A percentile compares a stretch with the other conserved stretches of the same genome.
phyloP scores from a whole-genome alignment of 768 basidiomycete genomes.

The Hirschioporus abietinus region DNA sequence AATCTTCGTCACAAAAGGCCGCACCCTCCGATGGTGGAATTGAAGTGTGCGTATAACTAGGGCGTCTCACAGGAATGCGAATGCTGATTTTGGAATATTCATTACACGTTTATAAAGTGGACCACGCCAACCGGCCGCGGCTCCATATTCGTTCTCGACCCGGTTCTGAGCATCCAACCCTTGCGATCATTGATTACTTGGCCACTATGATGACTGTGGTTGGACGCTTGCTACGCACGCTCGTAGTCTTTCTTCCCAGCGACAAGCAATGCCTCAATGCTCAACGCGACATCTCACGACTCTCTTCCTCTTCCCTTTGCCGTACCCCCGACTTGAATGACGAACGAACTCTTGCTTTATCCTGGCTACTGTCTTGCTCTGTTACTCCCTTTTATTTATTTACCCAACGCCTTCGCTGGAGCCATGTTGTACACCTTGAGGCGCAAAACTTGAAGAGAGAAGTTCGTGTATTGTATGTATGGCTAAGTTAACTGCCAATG shows the following conservation, averaged over 20 bases:
- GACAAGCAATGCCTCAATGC: too few relatives aligned
- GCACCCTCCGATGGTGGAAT: background rate
- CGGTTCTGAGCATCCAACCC: background rate
- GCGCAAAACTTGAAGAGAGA: background rate
- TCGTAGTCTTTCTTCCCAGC: too few relatives aligned
- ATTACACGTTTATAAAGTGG: background rate
- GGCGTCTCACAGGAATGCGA: background rate
- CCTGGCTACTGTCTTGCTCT: too few relatives aligned
- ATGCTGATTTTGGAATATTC: background rate
- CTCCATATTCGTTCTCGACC: background rate
- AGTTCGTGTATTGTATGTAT: background rate
- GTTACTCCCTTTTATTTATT: background rate
- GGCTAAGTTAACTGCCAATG: background rate
- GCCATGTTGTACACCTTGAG: background rate
- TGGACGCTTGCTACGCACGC: background rate
- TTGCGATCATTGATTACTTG: background rate
- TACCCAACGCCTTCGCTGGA: background rate
- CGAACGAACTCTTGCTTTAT: too few relatives aligned
- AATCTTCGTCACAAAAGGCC: background rate
- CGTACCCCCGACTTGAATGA: too few relatives aligned
- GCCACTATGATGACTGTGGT: background rate
- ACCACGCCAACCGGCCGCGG: background rate
- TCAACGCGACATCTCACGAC: too few relatives aligned
- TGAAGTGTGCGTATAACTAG: background rate
- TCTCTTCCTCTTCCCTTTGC: too few relatives aligned